Conservation (phyloP, 2,329 filamentous ascomycete genomes). For the Pseudogymnoascus sp. region DNA sequence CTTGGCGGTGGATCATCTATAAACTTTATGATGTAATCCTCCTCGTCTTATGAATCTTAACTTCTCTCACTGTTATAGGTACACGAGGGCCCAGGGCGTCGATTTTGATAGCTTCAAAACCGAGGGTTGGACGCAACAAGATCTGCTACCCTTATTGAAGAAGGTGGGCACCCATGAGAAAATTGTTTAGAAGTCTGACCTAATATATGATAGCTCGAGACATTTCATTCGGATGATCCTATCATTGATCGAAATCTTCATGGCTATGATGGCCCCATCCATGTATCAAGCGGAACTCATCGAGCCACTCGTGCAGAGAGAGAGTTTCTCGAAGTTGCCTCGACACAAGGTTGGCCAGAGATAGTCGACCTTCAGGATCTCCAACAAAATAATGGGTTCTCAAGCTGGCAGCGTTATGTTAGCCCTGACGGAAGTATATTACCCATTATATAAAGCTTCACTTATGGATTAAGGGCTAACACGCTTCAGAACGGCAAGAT, state of each 20-base stretch:
- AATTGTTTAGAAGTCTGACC: conserved; percentile 26
- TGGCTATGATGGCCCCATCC: conserved; percentile 48
- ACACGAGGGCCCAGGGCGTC: conserved; percentile 38
- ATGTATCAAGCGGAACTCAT: conserved; percentile 47
- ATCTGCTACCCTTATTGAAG: conserved; percentile 46
- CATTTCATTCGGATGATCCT: conserved; percentile 34
- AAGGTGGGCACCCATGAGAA: conserved; percentile 28
- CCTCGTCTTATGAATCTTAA: conserved; percentile 25
- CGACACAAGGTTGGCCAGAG: conserved; percentile 43
- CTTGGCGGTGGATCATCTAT: too few species aligned
- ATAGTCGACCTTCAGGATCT: conserved; percentile 49
- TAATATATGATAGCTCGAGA: conserved; percentile 39
- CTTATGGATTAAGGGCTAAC: background rate
- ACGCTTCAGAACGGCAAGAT: conserved; percentile 42
- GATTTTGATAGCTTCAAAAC: conserved; percentile 49
- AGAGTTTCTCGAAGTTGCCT: conserved; percentile 44
- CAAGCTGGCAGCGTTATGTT: conserved; percentile 44
- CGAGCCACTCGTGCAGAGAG: conserved; percentile 35
- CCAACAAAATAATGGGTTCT: conserved; percentile 32
- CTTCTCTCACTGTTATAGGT: conserved; percentile 17
- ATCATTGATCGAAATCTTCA: conserved; percentile 34
- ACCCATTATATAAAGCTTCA: background rate
- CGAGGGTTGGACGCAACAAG: conserved; percentile 44
- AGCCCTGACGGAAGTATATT: conserved; percentile 37
- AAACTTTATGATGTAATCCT: background rate